Conservation (phyloP, 257 asterid species). For the Solanum chiquidenum region DNA sequence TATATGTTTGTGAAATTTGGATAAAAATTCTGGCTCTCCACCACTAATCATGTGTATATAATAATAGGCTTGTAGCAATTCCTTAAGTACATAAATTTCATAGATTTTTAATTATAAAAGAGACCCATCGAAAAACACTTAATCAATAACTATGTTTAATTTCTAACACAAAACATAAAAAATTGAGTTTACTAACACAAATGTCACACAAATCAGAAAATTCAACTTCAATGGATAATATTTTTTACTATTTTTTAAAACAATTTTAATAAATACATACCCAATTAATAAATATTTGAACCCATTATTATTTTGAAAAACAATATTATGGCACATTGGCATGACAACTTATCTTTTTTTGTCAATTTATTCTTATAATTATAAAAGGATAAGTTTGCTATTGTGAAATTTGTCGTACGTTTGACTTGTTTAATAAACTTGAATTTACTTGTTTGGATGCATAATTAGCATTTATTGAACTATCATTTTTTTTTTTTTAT, state of each 20-base stretch:
- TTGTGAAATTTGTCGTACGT: not conserved
- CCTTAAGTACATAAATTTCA: no score
- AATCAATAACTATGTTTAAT: not conserved
- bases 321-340: not conserved
- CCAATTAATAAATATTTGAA: no score
- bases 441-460: not conserved
- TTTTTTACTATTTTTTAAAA: no score
- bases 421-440: not conserved
- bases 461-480: not conserved
- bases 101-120: no score
- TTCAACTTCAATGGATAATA: not conserved
- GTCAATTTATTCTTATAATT: no score
- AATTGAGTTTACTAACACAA: not conserved
- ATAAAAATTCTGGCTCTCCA: no score
- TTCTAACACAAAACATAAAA: not conserved
- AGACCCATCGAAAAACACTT: not conserved
- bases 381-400: no score
- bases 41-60: no score
- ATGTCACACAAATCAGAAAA: not conserved
- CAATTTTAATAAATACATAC: no score
- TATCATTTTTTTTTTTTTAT: not conserved
- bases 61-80: no score
- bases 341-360: not conserved
- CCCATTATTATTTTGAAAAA: not conserved
- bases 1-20: no score